Conservation (phyloP, 345 rosid species). For the Citrus sinensis region DVS_A1.0 CM039165.1:38890501-38891000, state of each 20-base stretch:
- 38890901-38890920: conserved; percentile 99
- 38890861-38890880: conserved; percentile 98
- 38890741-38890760: neutral
- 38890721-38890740: conserved; percentile 39
- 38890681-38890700: conserved; percentile 73
- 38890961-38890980: conserved; percentile 17
- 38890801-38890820: neutral
- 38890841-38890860: conserved; percentile 89
- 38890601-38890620: neutral
- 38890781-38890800: neutral
- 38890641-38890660: conserved; percentile 20
- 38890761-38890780: neutral
- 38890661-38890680: conserved; percentile 63
- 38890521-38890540: neutral
- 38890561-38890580: neutral
- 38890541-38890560: neutral
- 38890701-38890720: conserved; percentile 95
- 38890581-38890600: neutral
- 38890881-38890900: conserved; percentile 98
- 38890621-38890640: neutral
- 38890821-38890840: conserved; percentile 84
- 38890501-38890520: neutral
- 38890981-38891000: conserved; percentile 10
- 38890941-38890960: conserved; percentile 10
- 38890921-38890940: conserved; percentile 99